Base-by-base conservation (phyloP, 305 asterid genomes). In the Fraxinus platypoda region DNA sequence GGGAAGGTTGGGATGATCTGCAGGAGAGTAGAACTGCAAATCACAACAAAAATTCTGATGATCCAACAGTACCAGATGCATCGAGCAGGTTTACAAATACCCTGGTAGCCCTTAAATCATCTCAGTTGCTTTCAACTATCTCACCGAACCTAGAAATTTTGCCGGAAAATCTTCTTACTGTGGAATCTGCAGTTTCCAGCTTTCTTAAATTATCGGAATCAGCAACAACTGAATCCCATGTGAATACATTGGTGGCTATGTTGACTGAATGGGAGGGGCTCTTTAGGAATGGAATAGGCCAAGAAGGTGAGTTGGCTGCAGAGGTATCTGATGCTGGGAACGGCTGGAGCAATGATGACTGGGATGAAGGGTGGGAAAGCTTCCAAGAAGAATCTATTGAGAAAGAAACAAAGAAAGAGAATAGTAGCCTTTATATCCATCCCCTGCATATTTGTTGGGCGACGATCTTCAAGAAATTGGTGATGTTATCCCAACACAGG, bases 321-420 rank as follows among this genome's bases (percentile, higher is more conserved):
- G 93, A 87, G 82, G 83, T 73, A 75, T 78, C 91, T 72, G 91
- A 91, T 64, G 85, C 84, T 79, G 87, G 82, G 57, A 84, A 84
- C 68, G 83, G 78, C 87, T 90, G 96, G 98, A 86, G 85, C 88
- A 92, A 88, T 49, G 95, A 97, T 76, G 97, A 92, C 79, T 95
- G 98, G 98, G 98, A 95, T 72, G 99, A 94, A 82, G 99, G 98
- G 64, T 97, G 99, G 99, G 99, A 97, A 87, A 92, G 90, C 90
- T 97, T 97, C 83, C 97, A 86, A 80, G 99, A 94, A 87, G 98
- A 93, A 82, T 73, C 93, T 6, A 78, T 41, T 17, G 91, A 89
- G 88, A 89, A 88, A 81, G 98, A 90, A 83, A 64, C 84, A 6
- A 86, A 87, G 77, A 88, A 87, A 76, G 76, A 71, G 76, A 81